Evolutionary conservation across 139 green algal species (phyloP), one percentile per base, ranked within the genome.

Genomic region (Tetradesmus obliquus): DNA sequence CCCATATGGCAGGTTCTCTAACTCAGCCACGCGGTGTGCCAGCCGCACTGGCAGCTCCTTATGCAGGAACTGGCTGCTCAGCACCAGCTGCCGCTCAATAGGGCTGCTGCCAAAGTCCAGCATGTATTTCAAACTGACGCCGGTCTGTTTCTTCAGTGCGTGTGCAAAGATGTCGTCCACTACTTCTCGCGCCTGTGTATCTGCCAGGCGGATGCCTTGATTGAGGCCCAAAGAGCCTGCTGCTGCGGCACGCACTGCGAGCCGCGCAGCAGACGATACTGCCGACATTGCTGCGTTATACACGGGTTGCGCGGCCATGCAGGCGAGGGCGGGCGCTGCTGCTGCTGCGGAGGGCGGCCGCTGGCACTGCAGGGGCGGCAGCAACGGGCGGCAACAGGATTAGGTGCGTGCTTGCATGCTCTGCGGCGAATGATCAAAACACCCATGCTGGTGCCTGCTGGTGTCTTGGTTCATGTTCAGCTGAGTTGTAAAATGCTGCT

Each of bases 1-100:
- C 6, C 98, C 98, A 83, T 99, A 99, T 0, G 98, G 98, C 87
- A 99, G 92, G 91, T 99, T 99, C 90, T 99, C 98, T 51, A 99
- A 94, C 94, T 99, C 98, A 13, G 97, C 97, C 15, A 99, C 98
- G 12, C 97, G 94, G 94, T 99, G 98, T 5, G 98, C 98, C 53
- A 99, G 93, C 5, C 98, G 94, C 9, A 99, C 96, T 12, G 98
- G 98, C 72, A 99, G 95, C 95, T 99, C 98, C 89, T 99, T 98
- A 88, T 99, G 97, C 91, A 99, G 91, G 89, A 99, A 99, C 93
- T 99, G 98, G 2, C 98, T 98, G n/a, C 95, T 98, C 1, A 99
- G 93, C 19, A 99, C 90, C 53, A 99, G 92, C 93, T 99, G 98
- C 45, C 96, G 94, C 87, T 99, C 96, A 12, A 99, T 98, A 17